A percentile compares a stretch with the other conserved stretches of the same genome.
phyloP scores from a whole-genome alignment of 2,329 filamentous ascomycete genomes.

The Calonectria fujianensis region DNA sequence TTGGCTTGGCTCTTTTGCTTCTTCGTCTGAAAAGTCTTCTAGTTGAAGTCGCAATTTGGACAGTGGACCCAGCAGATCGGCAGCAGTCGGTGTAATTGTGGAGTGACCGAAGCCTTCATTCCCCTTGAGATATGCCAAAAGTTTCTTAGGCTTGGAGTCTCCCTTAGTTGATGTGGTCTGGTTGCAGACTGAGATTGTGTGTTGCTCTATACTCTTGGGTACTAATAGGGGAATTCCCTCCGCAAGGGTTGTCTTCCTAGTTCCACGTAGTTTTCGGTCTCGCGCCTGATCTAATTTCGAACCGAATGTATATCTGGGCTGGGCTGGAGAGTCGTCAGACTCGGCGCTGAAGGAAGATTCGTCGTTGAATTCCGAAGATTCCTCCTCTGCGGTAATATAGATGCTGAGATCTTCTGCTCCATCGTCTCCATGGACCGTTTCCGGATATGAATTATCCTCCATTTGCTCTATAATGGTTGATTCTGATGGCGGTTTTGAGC shows the following conservation, averaged over 20 bases:
- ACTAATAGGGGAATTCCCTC: slow-evolving; percentile 36
- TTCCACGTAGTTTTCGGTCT: not conserved
- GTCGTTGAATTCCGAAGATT: slow-evolving; percentile 43
- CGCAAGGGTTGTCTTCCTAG: slow-evolving; percentile 9
- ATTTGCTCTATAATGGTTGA: slow-evolving; percentile 40
- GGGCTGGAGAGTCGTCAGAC: slow-evolving; percentile 42
- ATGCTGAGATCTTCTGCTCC: slow-evolving; percentile 50
- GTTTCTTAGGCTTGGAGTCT: slow-evolving; percentile 26
- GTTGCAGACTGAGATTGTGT: not conserved
- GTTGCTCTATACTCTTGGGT: slow-evolving; percentile 6
- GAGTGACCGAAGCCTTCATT: not conserved
- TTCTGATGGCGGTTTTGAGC: slow-evolving; percentile 35
- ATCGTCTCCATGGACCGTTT: slow-evolving; percentile 30
- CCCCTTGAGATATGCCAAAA: not conserved
- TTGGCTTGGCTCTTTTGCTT: slow-evolving; percentile 34
- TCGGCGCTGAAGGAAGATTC: slow-evolving; percentile 44
- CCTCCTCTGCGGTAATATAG: slow-evolving; percentile 53
- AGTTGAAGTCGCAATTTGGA: slow-evolving; percentile 53
- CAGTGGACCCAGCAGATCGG: slow-evolving; percentile 52
- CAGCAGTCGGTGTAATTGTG: slow-evolving; percentile 31
- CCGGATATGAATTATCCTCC: slow-evolving; percentile 39
- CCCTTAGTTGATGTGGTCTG: slow-evolving; percentile 29
- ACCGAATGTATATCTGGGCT: slow-evolving; percentile 21
- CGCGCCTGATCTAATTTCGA: slow-evolving; percentile 17
- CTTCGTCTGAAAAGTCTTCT: slow-evolving; percentile 51